Conservation (phyloP, 768 basidiomycete genomes). For the Panellus pusillus region DNA sequence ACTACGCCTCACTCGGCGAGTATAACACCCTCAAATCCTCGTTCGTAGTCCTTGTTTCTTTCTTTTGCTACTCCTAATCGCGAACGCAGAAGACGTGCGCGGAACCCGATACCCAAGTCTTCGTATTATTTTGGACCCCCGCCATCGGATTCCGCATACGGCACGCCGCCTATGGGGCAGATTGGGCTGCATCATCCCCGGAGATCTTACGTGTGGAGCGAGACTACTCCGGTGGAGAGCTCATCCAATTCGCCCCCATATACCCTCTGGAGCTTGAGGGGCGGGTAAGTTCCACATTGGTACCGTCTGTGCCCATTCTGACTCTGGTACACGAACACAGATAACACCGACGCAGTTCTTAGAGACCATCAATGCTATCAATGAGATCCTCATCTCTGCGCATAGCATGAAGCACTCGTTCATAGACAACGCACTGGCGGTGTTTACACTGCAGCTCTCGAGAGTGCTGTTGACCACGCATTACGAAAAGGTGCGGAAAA, state of each 20-base stretch:
- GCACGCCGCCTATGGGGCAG: slow-evolving; percentile 76
- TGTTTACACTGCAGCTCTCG: slow-evolving; percentile 81
- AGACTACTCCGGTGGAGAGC: slow-evolving; percentile 89
- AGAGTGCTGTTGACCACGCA: slow-evolving; percentile 67
- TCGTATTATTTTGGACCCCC: slow-evolving; percentile 86
- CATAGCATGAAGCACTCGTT: slow-evolving; percentile 73
- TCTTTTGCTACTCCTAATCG: slow-evolving; percentile 1
- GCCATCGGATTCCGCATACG: slow-evolving; percentile 73
- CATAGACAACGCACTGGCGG: slow-evolving; percentile 75
- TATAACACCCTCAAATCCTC: slow-evolving; percentile 42
- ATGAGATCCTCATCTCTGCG: slow-evolving; percentile 84
- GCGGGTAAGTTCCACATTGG: slow-evolving; percentile 56
- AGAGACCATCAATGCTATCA: slow-evolving; percentile 88
- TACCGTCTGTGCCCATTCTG: not conserved
- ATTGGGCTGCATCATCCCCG: slow-evolving; percentile 90
- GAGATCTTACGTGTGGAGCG: slow-evolving; percentile 91
- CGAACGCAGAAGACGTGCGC: slow-evolving; percentile 31
- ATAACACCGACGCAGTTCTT: slow-evolving; percentile 89
- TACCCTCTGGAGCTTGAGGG: slow-evolving; percentile 94
- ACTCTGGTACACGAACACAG: slow-evolving; percentile 38
- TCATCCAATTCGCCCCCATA: slow-evolving; percentile 84
- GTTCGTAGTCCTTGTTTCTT: slow-evolving; percentile 44
- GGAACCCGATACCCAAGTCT: slow-evolving; percentile 68
- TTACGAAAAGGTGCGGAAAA: slow-evolving; percentile 68
- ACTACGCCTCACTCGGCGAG: slow-evolving; percentile 47